Conservation (phyloP, 1,284 basidiomycete genomes). For the Rhodotorula sp. region DNA sequence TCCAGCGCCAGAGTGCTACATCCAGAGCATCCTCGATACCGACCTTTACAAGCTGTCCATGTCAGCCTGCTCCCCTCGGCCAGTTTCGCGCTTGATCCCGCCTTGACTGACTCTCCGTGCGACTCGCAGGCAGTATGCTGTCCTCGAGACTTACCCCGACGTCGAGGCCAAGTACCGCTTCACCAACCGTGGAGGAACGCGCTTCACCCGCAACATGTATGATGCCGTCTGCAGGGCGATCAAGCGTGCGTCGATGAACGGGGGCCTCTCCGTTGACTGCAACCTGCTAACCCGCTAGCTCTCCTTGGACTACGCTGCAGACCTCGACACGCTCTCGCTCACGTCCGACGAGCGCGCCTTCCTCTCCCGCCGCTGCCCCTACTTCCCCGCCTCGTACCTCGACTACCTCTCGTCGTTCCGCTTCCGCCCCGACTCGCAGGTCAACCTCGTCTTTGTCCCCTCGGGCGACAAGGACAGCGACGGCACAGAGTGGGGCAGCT, state of each 20-base stretch:
- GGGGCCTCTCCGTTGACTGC: neutral
- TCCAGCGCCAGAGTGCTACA: conserved; percentile 20
- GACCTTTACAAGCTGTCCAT: conserved; percentile 99
- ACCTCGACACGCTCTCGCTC: conserved; percentile 66
- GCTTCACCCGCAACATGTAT: conserved; percentile 70
- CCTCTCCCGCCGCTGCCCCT: conserved; percentile 72
- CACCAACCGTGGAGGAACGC: conserved; percentile 75
- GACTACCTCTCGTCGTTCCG: conserved; percentile 69
- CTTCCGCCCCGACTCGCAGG: conserved; percentile 75
- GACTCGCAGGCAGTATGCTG: conserved; percentile 69
- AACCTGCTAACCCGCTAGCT: neutral
- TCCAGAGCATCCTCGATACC: conserved; percentile 70
- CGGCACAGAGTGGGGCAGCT: conserved; percentile 60
- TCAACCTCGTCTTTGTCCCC: conserved; percentile 66
- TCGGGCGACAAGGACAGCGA: conserved; percentile 47
- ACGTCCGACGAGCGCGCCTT: conserved; percentile 67
- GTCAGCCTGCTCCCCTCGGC: conserved; percentile 47
- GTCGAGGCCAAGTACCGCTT: conserved; percentile 61
- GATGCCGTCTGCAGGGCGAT: conserved; percentile 67
- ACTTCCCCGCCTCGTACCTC: conserved; percentile 72
- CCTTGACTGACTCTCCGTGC: neutral
- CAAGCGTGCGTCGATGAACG: conserved; percentile 60
- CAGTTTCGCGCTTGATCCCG: neutral
- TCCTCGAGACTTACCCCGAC: conserved; percentile 75
- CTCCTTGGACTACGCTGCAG: conserved; percentile 52